Base-by-base conservation (phyloP, 208 protist genomes). In the Acanthamoeba royreba region DNA sequence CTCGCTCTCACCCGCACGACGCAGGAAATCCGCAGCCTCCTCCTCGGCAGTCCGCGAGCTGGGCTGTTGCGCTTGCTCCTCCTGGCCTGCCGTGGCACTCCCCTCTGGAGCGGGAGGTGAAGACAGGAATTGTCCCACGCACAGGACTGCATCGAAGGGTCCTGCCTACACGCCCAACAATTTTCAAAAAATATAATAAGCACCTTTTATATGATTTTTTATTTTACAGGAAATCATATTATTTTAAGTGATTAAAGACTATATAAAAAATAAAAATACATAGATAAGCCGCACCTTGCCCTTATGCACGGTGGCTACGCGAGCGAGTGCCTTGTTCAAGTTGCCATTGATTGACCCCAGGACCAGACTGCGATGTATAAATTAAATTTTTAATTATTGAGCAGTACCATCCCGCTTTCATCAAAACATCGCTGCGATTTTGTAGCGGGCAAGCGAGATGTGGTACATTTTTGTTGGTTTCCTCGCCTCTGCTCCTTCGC, bases 121-220 rank as follows among this genome's bases (percentile, higher is more conserved):
- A 58, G 15, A 11, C 7, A 92, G 31, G 46, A 92, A 92, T 9
- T 28, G 35, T n/a, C 86, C 86, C 55, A 92, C 86, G 31, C 86
- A 92, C 40, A 92, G 74, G 38, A 92, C 42, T n/a, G 86, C 86
- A 74, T 66, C 86, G 58, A 92, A 92, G 2, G 86, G 86, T 11
- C 86, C 86, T 2, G 86, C 49, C 79, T 88, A 11, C 40, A 49
- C 13, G 43, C 31, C 8, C 77, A 4, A n/a, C n/a, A n/a, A n/a
- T n/a, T n/a, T n/a, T n/a, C n/a, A n/a, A n/a, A n/a, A n/a, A n/a
- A n/a, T n/a, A n/a, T n/a, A n/a, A n/a, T n/a, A n/a, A n/a, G n/a
- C n/a, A n/a, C n/a, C n/a, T n/a, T n/a, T n/a, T n/a, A n/a, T n/a
- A n/a, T n/a, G n/a, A n/a, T n/a, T n/a, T n/a, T n/a, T n/a, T n/a